Base-by-base conservation (phyloP, 768 basidiomycete genomes). In the Pluteus cervinus region DNA sequence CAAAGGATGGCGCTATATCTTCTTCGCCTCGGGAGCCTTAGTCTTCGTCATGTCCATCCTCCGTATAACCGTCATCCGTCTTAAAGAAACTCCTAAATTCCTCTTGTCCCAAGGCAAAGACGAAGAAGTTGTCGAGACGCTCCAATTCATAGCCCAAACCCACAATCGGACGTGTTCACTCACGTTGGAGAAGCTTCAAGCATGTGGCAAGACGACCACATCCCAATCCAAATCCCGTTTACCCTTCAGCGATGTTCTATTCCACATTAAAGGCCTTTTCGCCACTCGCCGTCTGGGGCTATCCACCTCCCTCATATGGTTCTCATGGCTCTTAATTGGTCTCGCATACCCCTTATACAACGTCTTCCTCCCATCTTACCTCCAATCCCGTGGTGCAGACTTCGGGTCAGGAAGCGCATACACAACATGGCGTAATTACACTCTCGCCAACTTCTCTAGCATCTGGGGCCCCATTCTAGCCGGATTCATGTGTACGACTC, bases 21-120 rank as follows among this genome's bases (percentile, higher is more conserved):
- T 72, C 63, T 74, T 53, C 48, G 61, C 57, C 14, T 5, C 20
- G 20, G 71, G 73, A 11, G 54, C 51, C 15, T 42, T 78, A 34
- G 77, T 75, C 0, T 57, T 79, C 23, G 6, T 72, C 30, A 65
- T 75, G 53, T 80, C 76, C 55, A 51, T 75, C 41, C 43, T 65
- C 37, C 76, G 79, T 20, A 77, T 69, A 56, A 52, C 75, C 37
- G 56, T 79, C 17, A 79, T 81, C 45, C 69, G 67, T 42, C 60
- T 81, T 36, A 70, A 76, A 47, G 79, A 80, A 48, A 75, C 75
- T 0, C 70, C 79, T 7, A 81, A 81, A 47, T 81, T 71, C 53
- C 65, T 79, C 15, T 58, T 79, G 16, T 68, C 66, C 4, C 69
- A 73, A 47, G 75, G 76, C 17, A 67, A 68, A 28, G 77, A 81